These are phyloP conservation scores for Wickerhamiella cacticola DNA, from an alignment of 805 yeast genomes.

Conservation along the genomic window DNA sequence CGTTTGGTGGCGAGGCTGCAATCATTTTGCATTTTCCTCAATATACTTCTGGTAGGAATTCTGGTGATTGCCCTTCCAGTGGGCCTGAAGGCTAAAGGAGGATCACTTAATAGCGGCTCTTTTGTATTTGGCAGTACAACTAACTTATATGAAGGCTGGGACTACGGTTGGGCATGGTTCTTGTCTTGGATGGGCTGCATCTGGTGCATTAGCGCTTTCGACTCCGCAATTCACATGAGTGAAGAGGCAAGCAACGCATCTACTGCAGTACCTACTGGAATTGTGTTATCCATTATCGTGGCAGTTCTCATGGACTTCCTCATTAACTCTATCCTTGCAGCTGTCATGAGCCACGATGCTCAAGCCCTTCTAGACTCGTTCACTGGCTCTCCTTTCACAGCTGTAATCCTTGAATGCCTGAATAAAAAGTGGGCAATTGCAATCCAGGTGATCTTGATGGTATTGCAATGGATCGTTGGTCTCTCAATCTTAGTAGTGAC, in stretches of 20 bases:
- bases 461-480: conserved; percentile 60
- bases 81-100: conserved; percentile 30
- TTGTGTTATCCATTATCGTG: conserved; percentile 43
- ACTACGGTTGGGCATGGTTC: conserved; percentile 45
- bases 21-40: conserved; percentile 43
- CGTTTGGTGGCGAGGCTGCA: conserved; percentile 47
- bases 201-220: conserved; percentile 69
- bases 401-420: conserved; percentile 47
- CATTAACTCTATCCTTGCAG: conserved; percentile 41
- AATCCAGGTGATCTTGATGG: conserved; percentile 44
- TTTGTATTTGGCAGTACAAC: conserved; percentile 45
- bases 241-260: conserved; percentile 59
- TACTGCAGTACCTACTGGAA: conserved; percentile 53
- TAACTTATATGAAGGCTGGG: conserved; percentile 41
- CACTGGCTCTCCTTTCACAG: conserved; percentile 55
- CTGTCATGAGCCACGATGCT: conserved; percentile 37
- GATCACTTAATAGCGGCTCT: conserved; percentile 36
- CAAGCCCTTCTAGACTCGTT: conserved; percentile 33
- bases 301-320: conserved; percentile 51
- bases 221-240: conserved; percentile 58
- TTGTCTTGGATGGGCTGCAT: conserved; percentile 52
- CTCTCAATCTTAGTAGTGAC: conserved; percentile 49
- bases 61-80: conserved; percentile 54
- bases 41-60: conserved; percentile 40
- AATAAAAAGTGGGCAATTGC: conserved; percentile 57